Conservation (phyloP, 2,329 filamentous ascomycete species). For the Epichloe festucae region DNA sequence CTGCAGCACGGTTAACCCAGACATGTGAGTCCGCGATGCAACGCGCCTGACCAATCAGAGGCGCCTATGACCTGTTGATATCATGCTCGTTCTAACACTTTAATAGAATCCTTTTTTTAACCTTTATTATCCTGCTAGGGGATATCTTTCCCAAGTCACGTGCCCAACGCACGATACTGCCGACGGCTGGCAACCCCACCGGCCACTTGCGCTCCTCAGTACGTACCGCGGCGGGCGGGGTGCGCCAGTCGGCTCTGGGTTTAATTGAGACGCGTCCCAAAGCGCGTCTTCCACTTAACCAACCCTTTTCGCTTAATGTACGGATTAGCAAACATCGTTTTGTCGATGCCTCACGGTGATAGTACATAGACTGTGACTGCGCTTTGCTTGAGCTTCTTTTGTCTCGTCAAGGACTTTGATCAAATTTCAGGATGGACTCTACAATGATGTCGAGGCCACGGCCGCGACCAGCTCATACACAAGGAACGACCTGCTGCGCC, state of each 20-base stretch:
- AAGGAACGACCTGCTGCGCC: slow-evolving; percentile 72
- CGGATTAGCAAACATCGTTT: not conserved
- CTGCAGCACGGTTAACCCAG: too few relatives aligned
- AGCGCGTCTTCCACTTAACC: slow-evolving; percentile 22
- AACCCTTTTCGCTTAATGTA: not conserved
- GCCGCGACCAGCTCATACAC: slow-evolving; percentile 62
- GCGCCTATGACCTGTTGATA: too few relatives aligned
- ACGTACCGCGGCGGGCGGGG: not conserved
- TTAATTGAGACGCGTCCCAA: slow-evolving; percentile 21
- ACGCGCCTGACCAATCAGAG: too few relatives aligned
- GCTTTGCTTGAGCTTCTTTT: not conserved
- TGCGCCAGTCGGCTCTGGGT: not conserved
- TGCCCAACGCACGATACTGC: not conserved
- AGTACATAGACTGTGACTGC: not conserved
- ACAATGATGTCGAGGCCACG: slow-evolving; percentile 33
- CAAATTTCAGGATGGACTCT: slow-evolving; percentile 17
- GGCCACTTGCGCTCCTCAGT: not conserved
- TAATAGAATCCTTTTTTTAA: too few relatives aligned
- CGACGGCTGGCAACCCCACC: not conserved
- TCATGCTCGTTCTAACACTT: too few relatives aligned
- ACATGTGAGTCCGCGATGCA: too few relatives aligned
- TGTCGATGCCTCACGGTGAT: not conserved
- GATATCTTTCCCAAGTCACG: too few relatives aligned
- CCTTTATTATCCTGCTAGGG: too few relatives aligned
- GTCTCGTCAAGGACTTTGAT: not conserved